These are phyloP conservation scores for Claviceps citrina DNA, from an alignment of 2,329 filamentous ascomycete species.

Conservation along the genomic window DNA sequence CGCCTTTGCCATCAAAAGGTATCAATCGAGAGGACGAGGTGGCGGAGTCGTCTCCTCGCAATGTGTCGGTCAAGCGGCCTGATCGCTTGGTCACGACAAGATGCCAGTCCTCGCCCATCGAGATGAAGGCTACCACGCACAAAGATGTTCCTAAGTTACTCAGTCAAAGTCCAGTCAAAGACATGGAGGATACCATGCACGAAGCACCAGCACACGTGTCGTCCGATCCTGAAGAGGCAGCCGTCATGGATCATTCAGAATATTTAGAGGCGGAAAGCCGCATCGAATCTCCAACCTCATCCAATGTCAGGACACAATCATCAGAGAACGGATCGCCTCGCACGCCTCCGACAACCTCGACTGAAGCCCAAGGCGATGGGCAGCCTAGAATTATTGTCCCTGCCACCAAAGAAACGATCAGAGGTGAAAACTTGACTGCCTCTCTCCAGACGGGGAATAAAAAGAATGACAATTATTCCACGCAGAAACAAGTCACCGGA, in stretches of 20 bases:
- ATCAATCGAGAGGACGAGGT: not conserved
- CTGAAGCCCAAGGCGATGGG: not conserved
- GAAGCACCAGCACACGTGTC: not conserved
- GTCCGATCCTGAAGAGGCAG: not conserved
- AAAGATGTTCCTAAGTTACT: not conserved
- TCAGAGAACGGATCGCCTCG: not conserved
- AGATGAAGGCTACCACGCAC: not conserved
- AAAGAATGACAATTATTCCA: not conserved
- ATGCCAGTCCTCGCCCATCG: not conserved
- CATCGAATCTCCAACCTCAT: not conserved
- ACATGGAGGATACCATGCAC: not conserved
- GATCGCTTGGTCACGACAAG: not conserved
- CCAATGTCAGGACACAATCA: not conserved
- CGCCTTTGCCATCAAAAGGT: not conserved
- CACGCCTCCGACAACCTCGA: not conserved
- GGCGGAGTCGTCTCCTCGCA: not conserved
- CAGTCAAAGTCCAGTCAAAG: not conserved
- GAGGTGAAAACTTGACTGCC: not conserved
- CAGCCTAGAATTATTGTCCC: not conserved
- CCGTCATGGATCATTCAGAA: not conserved
- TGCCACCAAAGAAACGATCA: not conserved
- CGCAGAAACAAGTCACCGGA: not conserved
- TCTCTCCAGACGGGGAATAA: not conserved
- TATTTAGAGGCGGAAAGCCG: not conserved
- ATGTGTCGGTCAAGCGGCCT: too few relatives aligned